phyloP scores from a whole-genome alignment of 805 yeast species.

The Brettanomyces naardenensis region DNA sequence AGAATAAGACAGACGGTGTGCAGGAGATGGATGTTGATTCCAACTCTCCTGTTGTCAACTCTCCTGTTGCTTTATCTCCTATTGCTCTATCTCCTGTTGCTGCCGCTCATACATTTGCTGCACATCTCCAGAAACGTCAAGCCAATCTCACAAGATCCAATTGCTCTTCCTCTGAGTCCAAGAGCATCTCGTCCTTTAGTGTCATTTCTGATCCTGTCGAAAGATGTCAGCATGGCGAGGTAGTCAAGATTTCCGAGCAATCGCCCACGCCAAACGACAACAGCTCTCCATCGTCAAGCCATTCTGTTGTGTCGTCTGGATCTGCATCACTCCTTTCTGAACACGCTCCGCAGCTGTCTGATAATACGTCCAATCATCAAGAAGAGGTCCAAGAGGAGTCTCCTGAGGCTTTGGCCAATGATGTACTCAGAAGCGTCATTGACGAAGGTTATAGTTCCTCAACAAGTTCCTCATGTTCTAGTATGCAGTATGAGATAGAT shows the following conservation, averaged over 20 bases:
- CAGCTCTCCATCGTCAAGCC: neutral
- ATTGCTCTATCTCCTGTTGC: neutral
- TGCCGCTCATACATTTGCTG: neutral
- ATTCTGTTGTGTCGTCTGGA: neutral
- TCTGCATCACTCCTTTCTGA: neutral
- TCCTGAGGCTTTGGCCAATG: neutral
- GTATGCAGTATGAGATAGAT: neutral
- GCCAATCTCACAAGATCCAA: neutral
- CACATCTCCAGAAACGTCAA: neutral
- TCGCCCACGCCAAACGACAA: neutral
- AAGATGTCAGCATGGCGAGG: neutral
- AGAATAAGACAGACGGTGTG: neutral
- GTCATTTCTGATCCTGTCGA: neutral
- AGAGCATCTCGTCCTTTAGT: neutral
- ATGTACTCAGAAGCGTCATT: neutral
- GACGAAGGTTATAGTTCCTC: neutral
- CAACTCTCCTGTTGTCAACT: neutral
- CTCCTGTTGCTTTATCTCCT: neutral
- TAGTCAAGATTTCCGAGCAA: neutral
- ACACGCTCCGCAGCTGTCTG: neutral
- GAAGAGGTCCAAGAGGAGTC: neutral
- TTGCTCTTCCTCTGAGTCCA: neutral
- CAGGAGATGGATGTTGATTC: neutral
- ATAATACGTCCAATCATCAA: neutral
- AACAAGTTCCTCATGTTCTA: neutral